Evolutionary conservation across 768 basidiomycete genomes (phyloP).

Genomic region (Saitozyma sp.): DNA sequence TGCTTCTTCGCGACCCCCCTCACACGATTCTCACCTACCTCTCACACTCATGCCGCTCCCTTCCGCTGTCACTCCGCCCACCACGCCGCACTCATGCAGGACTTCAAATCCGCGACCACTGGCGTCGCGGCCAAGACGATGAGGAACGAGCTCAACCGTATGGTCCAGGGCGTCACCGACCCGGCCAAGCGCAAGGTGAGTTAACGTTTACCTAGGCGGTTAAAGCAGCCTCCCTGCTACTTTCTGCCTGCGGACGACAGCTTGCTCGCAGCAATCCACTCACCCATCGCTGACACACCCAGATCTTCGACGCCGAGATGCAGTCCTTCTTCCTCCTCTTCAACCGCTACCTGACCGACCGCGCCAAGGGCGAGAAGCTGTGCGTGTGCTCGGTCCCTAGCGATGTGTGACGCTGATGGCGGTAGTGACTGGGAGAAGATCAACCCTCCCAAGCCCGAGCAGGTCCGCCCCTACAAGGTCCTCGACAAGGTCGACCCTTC

Average conservation of each 20-base stretch:
- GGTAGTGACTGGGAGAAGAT: slow-evolving; percentile 83
- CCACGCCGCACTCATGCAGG: slow-evolving; percentile 17
- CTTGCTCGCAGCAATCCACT: too few relatives aligned
- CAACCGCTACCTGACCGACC: slow-evolving; percentile 87
- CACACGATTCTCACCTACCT: too few relatives aligned
- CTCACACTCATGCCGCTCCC: too few relatives aligned
- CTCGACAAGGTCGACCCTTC: slow-evolving; percentile 66
- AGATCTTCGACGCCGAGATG: slow-evolving; percentile 95
- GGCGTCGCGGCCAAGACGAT: slow-evolving; percentile 92
- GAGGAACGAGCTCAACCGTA: slow-evolving; percentile 94
- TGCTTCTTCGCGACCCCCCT: too few relatives aligned
- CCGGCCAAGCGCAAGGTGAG: slow-evolving; percentile 75
- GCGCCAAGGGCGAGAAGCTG: slow-evolving; percentile 84
- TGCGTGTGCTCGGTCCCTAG: slow-evolving; percentile 43
- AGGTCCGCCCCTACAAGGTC: slow-evolving; percentile 77
- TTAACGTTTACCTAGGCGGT: neutral
- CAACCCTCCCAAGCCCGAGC: slow-evolving; percentile 79
- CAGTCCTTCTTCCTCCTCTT: slow-evolving; percentile 93
- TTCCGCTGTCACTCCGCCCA: too few relatives aligned
- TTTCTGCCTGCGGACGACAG: too few relatives aligned
- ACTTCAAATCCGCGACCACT: slow-evolving; percentile 97
- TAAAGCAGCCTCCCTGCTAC: too few relatives aligned
- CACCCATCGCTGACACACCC: neutral
- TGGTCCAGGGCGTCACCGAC: slow-evolving; percentile 83
- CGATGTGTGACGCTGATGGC: neutral